Evolutionary conservation across 1,139 yeast genomes (phyloP), one percentile per base, ranked within the genome.

Genomic region (Pichiaceae sp.): DNA sequence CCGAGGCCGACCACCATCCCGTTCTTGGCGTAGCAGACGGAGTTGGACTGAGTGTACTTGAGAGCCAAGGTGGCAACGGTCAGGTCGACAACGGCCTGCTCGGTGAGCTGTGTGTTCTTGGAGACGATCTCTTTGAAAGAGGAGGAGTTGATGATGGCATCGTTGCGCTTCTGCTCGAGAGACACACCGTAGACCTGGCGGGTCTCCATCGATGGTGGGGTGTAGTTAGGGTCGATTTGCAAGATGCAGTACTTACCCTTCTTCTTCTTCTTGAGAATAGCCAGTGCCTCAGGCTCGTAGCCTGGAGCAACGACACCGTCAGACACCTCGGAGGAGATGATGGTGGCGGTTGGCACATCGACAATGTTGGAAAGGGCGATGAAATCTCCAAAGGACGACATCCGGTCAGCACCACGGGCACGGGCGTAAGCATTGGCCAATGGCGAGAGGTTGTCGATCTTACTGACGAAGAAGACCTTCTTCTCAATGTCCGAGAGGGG

Each of bases 261-360:
- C 75, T 91, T 91, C 76, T 91, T 91, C 72, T 84, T 82, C 62
- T 76, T 75, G 60, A 91, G 75, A 52, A 91, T 70, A 49, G 73
- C 95, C 53, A 91, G 72, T 37, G 98, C 98, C 62, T 83, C 97
- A 44, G 84, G 83, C 53, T 83, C 84, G 65, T 68, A 91, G 41
- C 96, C 97, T 52, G 98, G 98, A 31, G 98, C 98, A 68, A 91
- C 85, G 42, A 91, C 95, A 71, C 98, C 98, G 60, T 91, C 98
- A 32, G 94, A 81, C 33, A 91, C 98, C 69, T 91, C 98, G 66
- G 85, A 86, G 42, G 96, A 83, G 60, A 91, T 91, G 64, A 91
- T 91, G 64, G 84, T 84, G 40, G 98, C 98, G 42, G 98, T 91
- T 59, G 96, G 89, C 41, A 83, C 70, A 62, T 91, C 98, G 48